These are phyloP conservation scores for Mycena polygramma DNA, from an alignment of 768 basidiomycete genomes.

Conservation along the genomic window DNA sequence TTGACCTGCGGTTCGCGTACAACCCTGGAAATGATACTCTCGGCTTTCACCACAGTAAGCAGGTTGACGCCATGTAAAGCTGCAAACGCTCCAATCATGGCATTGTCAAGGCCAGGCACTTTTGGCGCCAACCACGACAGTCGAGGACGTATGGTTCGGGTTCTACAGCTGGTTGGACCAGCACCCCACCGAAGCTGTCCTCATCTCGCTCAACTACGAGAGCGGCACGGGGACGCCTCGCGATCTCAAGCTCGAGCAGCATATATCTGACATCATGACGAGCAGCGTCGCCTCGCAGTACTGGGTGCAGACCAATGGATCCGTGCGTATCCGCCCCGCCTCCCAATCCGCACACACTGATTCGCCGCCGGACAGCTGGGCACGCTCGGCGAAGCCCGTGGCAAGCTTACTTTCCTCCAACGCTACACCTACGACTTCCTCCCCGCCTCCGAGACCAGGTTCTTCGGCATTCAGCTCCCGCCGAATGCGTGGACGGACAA, in stretches of 20 bases:
- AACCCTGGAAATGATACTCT: slow-evolving; percentile 34
- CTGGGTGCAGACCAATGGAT: slow-evolving; percentile 63
- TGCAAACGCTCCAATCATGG: background rate
- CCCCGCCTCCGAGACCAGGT: slow-evolving; percentile 51
- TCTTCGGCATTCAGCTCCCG: slow-evolving; percentile 61
- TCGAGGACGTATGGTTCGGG: slow-evolving; percentile 66
- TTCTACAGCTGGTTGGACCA: slow-evolving; percentile 65
- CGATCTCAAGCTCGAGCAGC: slow-evolving; percentile 56
- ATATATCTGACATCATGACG: slow-evolving; percentile 56
- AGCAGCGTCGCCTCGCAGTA: slow-evolving; percentile 54
- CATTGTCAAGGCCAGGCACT: slow-evolving; percentile 51
- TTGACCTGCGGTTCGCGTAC: slow-evolving; percentile 37
- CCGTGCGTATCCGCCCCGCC: slow-evolving; percentile 41
- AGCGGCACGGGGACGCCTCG: slow-evolving; percentile 59
- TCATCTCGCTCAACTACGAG: slow-evolving; percentile 66
- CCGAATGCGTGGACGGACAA: slow-evolving; percentile 64
- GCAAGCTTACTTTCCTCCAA: slow-evolving; percentile 65
- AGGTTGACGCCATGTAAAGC: background rate
- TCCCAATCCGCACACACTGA: background rate
- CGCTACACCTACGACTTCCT: slow-evolving; percentile 60
- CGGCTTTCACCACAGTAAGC: slow-evolving; percentile 35
- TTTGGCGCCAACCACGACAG: slow-evolving; percentile 57
- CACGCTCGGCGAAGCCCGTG: slow-evolving; percentile 64
- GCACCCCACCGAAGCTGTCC: slow-evolving; percentile 65
- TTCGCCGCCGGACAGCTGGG: slow-evolving; percentile 51